Evolutionary conservation across 768 basidiomycete genomes (phyloP), one percentile per base, ranked within the genome.

Genomic region (Gloeopeniophorella convolvens): DNA sequence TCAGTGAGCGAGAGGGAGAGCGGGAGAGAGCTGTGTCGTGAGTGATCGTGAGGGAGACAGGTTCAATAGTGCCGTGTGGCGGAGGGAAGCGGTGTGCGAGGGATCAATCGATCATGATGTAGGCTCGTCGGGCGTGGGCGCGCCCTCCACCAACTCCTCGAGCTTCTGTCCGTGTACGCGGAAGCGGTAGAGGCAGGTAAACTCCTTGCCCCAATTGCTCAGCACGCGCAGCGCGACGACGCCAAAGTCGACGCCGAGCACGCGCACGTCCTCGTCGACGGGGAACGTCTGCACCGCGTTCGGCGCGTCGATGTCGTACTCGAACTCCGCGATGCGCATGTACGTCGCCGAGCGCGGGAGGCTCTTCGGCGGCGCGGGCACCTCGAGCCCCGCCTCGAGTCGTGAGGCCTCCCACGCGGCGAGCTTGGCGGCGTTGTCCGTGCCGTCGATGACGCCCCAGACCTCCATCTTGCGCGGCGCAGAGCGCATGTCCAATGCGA

Each of bases 381-480:
- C 56, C 6, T 62, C 62, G 27, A 50, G 26, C 9, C 64, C 58
- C 3, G 51, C 59, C 35, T 57, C 46, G 28, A 57, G 58, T 18
- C 40, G 62, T 50, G 59, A 59, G 55, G 66, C 73, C 55, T 68
- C 70, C 72, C 83, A 89, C 45, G 68, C 74, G 23, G 60, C 61
- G 24, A 88, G 70, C 63, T 81, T 85, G 30, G 66, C 75, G 5
- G 80, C 47, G 57, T 93, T 89, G 42, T 88, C 85, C 43, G 61
- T 53, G 9, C 87, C 89, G 56, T 96, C 92, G 28, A 95, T 77
- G 57, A 92, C 66, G 0, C 82, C 93, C 93, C 92, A 95, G 4
- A 95, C 78, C 59, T 96, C 90, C 80, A 97, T 89, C 35, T 84
- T 73, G 51, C 78, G 72, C 35, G 95, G 95, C 1, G 91, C 90